Percentiles rank a stretch among this genome's conserved stretches.
These are phyloP conservation scores for Venturia aucupariae DNA, from an alignment of 2,329 filamentous ascomycete species.

Conservation along the genomic window DNA sequence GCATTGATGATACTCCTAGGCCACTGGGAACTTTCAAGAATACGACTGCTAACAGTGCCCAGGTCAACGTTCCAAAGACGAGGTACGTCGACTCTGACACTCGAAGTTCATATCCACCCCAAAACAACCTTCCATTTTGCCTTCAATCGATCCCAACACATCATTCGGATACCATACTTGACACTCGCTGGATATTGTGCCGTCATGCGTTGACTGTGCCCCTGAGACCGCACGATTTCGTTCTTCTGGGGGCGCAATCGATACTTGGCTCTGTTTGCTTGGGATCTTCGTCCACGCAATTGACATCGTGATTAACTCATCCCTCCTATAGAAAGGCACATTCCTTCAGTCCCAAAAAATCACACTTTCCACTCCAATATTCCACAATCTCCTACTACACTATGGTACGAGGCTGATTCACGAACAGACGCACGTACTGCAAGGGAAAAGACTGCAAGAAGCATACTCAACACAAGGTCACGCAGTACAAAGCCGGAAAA, in stretches of 20 bases:
- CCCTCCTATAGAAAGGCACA: not conserved
- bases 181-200: not conserved
- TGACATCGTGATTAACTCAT: not conserved
- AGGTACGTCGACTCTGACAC: not conserved
- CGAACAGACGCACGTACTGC: conserved; percentile 79
- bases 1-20: not conserved
- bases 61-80: conserved; percentile 99
- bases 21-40: not conserved
- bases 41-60: not conserved
- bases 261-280: not conserved
- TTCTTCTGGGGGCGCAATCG: not conserved
- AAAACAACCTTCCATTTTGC: not conserved
- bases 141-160: not conserved
- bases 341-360: not conserved
- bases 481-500: conserved; percentile 70
- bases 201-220: not conserved
- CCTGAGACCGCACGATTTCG: not conserved
- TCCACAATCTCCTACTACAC: not conserved
- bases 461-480: conserved; percentile 63
- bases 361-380: not conserved
- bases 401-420: not conserved
- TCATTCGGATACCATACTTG: not conserved
- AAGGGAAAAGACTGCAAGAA: conserved; percentile 85
- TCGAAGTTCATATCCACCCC: not conserved
- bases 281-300: not conserved